Base-by-base conservation (phyloP, 148 eudicot genomes). In the Spergularia marina region DNA sequence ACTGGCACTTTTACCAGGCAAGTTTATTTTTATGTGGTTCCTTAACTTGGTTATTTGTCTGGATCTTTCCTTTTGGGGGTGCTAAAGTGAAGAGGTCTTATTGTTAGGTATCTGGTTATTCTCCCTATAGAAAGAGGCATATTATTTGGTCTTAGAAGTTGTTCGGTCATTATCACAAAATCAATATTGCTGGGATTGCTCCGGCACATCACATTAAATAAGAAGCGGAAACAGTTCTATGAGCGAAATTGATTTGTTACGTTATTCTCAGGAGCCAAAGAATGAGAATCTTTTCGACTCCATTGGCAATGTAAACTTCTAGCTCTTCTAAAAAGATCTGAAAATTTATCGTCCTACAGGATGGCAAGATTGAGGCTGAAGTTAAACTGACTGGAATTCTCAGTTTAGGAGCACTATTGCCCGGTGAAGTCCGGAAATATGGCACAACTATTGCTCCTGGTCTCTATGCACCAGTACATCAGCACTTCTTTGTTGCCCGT, bases 401-500 rank as follows among this genome's bases (percentile, higher is more conserved):
- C 61, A 96, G 98, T 78, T 77, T 94, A 81, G 97, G 98, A 83
- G 97, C 98, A 56, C 82, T 94, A 63, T 87, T 85, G 81, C 97
- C 97, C 55, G 98, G 99, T 65, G 99, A 96, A 86, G 75, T 74
- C 65, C 86, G 98, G 69, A 96, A 96, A 84, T 96, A 92, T 87
- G 99, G 99, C 52, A 96, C 99, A 55, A 92, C 88, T 10, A 96
- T 96, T 78, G 98, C 98, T 49, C 99, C 99, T 20, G 99, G 99
- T 68, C 73, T 96, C 78, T 96, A 96, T 88, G 99, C 99, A 44
- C 99, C 98, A 13, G 98, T 96, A 76, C 99, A 96, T 86, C 99
- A 96, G 72, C 99, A 96, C 78, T 96, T 96, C 69, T 96, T 96
- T 72, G 98, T 96, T 84, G 93, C 99, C 84, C 98, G 98, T 60